Evolutionary conservation across 2,329 filamentous ascomycete genomes (phyloP).

Genomic region (Zasmidium citrigriseum): DNA sequence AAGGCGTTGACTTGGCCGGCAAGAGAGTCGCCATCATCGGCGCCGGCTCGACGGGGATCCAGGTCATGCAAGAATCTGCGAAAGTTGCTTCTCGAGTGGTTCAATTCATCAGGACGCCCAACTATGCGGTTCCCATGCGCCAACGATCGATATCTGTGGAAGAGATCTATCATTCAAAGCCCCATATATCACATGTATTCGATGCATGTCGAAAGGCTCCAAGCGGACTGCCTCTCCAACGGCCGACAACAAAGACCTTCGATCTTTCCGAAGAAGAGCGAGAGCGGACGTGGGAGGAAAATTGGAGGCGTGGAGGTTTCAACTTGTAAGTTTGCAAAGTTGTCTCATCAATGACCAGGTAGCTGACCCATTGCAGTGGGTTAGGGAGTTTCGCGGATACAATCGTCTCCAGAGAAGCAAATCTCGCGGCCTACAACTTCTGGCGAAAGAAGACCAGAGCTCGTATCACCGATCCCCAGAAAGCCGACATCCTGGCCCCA

Average conservation of each 20-base stretch:
- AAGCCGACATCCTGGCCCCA: constrained; percentile 47
- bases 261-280: constrained; percentile 39
- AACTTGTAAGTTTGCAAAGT: constrained; percentile 25
- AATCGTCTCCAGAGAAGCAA: constrained; percentile 9
- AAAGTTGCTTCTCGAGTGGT: constrained; percentile 42
- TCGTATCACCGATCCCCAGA: constrained; percentile 45
- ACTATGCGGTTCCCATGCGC: constrained; percentile 64
- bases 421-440: constrained; percentile 38
- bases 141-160: constrained; percentile 49
- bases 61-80: constrained; percentile 33
- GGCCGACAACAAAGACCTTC: constrained; percentile 55
- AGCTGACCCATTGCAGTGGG: background rate
- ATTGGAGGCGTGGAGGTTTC: constrained; percentile 42
- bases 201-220: constrained; percentile 12
- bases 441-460: constrained; percentile 47
- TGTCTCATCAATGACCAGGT: background rate
- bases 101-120: constrained; percentile 68
- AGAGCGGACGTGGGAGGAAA: constrained; percentile 38
- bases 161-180: constrained; percentile 35
- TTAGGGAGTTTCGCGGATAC: constrained; percentile 12
- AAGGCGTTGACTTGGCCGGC: constrained; percentile 34
- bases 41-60: constrained; percentile 40
- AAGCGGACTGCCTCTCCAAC: constrained; percentile 54
- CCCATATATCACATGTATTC: constrained; percentile 10
- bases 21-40: constrained; percentile 38